Evolutionary conservation across 768 basidiomycete species (phyloP), one percentile per base, ranked within the genome.

Genomic region (Brasilioporus rufonigricans): DNA sequence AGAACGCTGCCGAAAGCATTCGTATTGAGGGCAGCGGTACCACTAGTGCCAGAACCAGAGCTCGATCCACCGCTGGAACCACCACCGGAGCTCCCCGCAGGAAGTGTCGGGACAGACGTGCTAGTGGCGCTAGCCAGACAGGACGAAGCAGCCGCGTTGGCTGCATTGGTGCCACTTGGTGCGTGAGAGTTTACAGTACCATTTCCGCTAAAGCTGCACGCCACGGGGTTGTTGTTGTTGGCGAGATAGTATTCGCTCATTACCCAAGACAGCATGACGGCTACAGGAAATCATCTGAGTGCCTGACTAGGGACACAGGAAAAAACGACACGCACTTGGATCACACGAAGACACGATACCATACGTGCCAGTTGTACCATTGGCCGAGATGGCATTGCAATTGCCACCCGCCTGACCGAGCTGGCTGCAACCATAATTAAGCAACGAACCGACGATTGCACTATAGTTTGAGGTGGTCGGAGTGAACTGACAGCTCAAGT

Each of bases 141-240:
- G 14, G 87, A 85, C 50, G 74, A 80, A 23, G 80, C 86, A 38
- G 80, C 86, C 35, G 83, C 71, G 53, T 74, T 74, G 39, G 83
- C 81, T 27, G 77, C 76, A 11, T 77, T 72, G 16, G 72, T 73
- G 44, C 69, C 65, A 8, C 86, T 66, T 29, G 86, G 78, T 16
- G 83, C 81, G 4, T 65, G 66, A 16, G 74, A 12, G 63, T 90
- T 89, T 59, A 91, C 76, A 16, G 90, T 91, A 6, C 85, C 93
- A 65, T 97, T 97, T 9, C 93, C 92, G 49, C 71, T 70, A 67
- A 97, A 96, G 74, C 80, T 82, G 73, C 93, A 96, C 9, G 89
- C 77, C 48, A 80, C 74, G 18, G 74, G 65, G 50, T 84, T 73
- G 57, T 80, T 79, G 68, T 80, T 80, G 52, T 80, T 81, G 29